Evolutionary conservation across 2,329 filamentous ascomycete species (phyloP), one percentile per base, ranked within the genome.

Genomic region (Trichoderma atrobrunneum): DNA sequence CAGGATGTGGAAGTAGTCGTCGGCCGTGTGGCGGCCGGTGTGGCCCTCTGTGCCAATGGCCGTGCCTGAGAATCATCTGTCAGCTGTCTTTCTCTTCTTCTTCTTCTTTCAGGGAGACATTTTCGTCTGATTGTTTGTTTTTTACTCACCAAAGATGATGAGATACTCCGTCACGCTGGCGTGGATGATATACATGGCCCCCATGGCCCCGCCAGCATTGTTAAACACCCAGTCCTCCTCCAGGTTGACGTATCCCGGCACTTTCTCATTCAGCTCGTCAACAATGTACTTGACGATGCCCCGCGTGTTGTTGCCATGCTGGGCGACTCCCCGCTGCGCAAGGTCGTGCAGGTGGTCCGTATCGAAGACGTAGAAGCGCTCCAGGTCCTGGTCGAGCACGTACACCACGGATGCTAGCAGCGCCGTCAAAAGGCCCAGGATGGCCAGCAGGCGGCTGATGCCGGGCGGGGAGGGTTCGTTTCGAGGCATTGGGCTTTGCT

Each of bases 1-100:
- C 36, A 97, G 87, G 85, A 97, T 97, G 86, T 95, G 89, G 87
- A 97, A 97, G 87, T 96, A 97, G 86, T 97, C 94, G 83, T 97
- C 93, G 18, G 94, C 94, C 14, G 93, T 95, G 87, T 97, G 94
- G 65, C 94, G 92, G 75, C 94, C 94, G 1, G 90, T 89, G 86
- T 97, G 94, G 74, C 94, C 94, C 83, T 97, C 94, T 14, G 94
- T 97, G 77, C 94, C 94, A 76, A 95, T 83, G 11, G 93, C 87
- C 1, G 92, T 93, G 80, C 93, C 80, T 79, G 48, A 48, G 18
- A 54, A 14, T 21, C 36, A 63, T 24, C 60, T 39, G 54, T 36
- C 14, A 61, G 24, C 36, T 43, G 39, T 34, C 43, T 43, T 30
- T 24, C 14, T 63, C 16, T 32, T 54, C 30, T 11, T 65, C 32